Base-by-base conservation (phyloP, 768 basidiomycete species). In the Mycena leptocephala region DNA sequence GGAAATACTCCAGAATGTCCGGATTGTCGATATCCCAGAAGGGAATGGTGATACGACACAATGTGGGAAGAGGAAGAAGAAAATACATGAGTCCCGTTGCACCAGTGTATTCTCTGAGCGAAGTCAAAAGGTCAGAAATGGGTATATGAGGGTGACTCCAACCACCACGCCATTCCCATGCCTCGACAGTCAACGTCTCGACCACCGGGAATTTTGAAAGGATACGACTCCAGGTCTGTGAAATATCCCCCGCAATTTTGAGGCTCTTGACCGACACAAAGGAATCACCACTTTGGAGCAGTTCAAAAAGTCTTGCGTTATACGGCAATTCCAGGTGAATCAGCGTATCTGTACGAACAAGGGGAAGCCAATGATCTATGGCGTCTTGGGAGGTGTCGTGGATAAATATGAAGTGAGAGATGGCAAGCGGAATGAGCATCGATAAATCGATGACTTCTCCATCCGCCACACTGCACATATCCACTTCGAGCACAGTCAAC, bases 61-160 rank as follows among this genome's bases (percentile, higher is more conserved):
- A 32, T 7, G 70, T 48, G 26, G 70, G 61, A 28, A 37, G 33
- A 11, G 59, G 33, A 7, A 62, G 41, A 5, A 62, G 20, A 5
- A 48, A 51, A 5, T 28, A 20, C 22, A 64, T 10, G 18, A 35
- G 24, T 13, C 3, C 41, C 3, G 9, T 18, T 51, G 70, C 59
- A 24, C 70, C 70, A 7, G 33, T 26, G 28, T 71, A 71, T 39
- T 71, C 46, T 11, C 56, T 39, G 35, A 71, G 70, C 24, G 58
- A 24, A 24, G 70, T 24, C 16, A 51, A 28, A 22, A 51, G 16
- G 3, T 37, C 18, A 32, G 28, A n/a, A 2, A 41, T n/a, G 5
- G 46, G 43, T 2, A 3, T 1, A 20, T 13, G 43, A 26, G 22
- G 65, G 22, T 51, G 18, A 28, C 16, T 46, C 39, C 18, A 22